These are phyloP conservation scores for Calycina marina DNA, from an alignment of 2,329 filamentous ascomycete genomes.

Conservation along the genomic window DNA sequence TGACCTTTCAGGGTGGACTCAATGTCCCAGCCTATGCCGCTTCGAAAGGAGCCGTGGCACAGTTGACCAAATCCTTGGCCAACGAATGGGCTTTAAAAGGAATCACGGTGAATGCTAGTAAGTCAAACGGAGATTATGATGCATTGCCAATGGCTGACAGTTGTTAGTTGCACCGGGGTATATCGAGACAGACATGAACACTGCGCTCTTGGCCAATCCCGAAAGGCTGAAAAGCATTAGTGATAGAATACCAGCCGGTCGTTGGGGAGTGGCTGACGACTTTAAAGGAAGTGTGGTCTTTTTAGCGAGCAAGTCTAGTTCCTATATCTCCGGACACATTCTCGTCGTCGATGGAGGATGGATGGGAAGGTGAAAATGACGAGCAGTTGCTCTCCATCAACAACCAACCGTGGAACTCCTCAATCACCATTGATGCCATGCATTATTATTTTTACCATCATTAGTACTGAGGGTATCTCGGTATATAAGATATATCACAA, in stretches of 20 bases:
- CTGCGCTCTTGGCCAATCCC: conserved; percentile 59
- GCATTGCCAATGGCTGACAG: too few relatives aligned
- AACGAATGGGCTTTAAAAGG: conserved; percentile 79
- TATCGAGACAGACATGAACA: conserved; percentile 90
- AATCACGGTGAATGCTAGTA: conserved; percentile 73
- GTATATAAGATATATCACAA: too few relatives aligned
- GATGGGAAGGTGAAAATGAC: conserved; percentile 81
- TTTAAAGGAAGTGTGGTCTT: conserved; percentile 76
- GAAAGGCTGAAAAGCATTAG: conserved; percentile 59
- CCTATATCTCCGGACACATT: conserved; percentile 70
- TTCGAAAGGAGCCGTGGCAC: conserved; percentile 70
- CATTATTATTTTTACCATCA: too few relatives aligned
- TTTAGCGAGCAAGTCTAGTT: conserved; percentile 60
- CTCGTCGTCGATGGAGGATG: conserved; percentile 80
- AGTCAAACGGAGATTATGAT: too few relatives aligned
- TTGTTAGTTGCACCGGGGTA: conserved; percentile 87
- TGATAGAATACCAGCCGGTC: conserved; percentile 65
- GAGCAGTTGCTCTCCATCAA: too few relatives aligned
- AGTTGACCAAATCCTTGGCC: conserved; percentile 49
- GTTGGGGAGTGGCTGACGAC: conserved; percentile 75
- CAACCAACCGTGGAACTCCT: too few relatives aligned
- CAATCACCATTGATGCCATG: too few relatives aligned
- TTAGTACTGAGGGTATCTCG: too few relatives aligned
- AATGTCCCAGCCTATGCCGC: conserved; percentile 82
- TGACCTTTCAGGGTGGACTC: conserved; percentile 83